Conservation (phyloP, 306 rosid species). For the Mucuna pruriens region DNA sequence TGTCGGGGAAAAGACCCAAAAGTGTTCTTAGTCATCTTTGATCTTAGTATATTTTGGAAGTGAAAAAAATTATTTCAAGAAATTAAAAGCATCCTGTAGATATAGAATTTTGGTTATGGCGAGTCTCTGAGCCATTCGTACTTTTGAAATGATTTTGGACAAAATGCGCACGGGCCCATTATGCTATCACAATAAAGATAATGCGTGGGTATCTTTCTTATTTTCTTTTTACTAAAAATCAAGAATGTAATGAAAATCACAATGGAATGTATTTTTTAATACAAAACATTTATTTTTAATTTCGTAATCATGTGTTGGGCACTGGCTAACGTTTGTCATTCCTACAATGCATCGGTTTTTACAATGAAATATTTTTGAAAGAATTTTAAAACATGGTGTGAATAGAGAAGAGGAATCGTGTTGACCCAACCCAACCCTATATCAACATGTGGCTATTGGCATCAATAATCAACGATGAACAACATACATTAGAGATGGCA, state of each 20-base stretch:
- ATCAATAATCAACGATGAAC: slow-evolving; percentile 25
- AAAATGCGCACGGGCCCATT: slow-evolving; percentile 22
- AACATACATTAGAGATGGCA: neutral
- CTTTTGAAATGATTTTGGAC: neutral
- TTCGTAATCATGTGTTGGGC: neutral
- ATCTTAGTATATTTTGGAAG: neutral
- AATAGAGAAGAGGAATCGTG: neutral
- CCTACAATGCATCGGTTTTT: neutral
- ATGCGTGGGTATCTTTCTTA: neutral
- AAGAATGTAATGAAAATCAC: neutral
- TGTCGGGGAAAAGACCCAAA: neutral
- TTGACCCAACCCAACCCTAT: neutral
- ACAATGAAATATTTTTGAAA: neutral
- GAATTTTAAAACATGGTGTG: neutral
- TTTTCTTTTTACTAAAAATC: neutral
- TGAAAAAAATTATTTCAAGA: neutral
- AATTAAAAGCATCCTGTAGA: neutral
- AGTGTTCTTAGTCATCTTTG: neutral
- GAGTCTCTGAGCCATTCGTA: neutral
- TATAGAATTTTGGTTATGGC: neutral
- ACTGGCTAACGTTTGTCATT: neutral
- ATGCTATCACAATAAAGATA: slow-evolving; percentile 4
- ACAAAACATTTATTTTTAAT: neutral
- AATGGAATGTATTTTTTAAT: neutral
- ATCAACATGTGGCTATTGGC: neutral